A percentile compares a stretch with the other conserved stretches of the same genome.
These are phyloP conservation scores for Sphagnum contortum DNA, from an alignment of 225 moss, liverwort and hornwort genomes.

Conservation along the genomic window DNA sequence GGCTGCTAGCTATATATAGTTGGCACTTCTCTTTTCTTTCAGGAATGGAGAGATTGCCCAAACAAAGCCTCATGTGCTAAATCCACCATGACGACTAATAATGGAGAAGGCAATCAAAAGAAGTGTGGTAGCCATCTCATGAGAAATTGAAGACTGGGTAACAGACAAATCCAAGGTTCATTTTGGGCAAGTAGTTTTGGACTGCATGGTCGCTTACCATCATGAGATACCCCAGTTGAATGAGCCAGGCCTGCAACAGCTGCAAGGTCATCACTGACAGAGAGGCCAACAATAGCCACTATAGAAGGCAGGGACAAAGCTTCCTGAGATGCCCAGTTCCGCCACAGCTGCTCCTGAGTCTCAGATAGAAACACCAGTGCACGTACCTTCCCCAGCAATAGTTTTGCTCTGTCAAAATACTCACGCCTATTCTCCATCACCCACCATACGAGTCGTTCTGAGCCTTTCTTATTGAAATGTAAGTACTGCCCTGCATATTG, in stretches of 20 bases:
- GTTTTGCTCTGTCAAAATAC: constrained; percentile 54
- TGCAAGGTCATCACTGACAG: constrained; percentile 51
- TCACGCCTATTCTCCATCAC: constrained; percentile 82
- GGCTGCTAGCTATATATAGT: no score
- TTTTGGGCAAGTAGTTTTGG: no score
- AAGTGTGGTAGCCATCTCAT: no score
- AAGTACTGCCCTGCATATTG: constrained; percentile 44
- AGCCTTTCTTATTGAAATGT: constrained; percentile 28
- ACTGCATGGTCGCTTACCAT: no score
- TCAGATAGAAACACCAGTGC: constrained; percentile 51
- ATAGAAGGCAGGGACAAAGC: constrained; percentile 29
- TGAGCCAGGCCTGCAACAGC: constrained; percentile 35
- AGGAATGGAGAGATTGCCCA: no score
- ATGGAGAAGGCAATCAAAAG: no score
- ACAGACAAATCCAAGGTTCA: no score
- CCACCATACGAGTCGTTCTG: constrained; percentile 67
- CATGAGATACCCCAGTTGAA: constrained; percentile 4
- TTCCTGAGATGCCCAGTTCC: constrained; percentile 47
- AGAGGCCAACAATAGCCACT: constrained; percentile 36
- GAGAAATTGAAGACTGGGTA: no score
- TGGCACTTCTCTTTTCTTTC: constrained; percentile 3
- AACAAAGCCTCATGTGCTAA: no score
- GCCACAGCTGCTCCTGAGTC: constrained; percentile 53
- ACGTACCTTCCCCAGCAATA: constrained; percentile 34
- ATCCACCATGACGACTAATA: no score